phyloP scores from a whole-genome alignment of 1,139 yeast species.

The Casaregolazyma lundiana region DNA sequence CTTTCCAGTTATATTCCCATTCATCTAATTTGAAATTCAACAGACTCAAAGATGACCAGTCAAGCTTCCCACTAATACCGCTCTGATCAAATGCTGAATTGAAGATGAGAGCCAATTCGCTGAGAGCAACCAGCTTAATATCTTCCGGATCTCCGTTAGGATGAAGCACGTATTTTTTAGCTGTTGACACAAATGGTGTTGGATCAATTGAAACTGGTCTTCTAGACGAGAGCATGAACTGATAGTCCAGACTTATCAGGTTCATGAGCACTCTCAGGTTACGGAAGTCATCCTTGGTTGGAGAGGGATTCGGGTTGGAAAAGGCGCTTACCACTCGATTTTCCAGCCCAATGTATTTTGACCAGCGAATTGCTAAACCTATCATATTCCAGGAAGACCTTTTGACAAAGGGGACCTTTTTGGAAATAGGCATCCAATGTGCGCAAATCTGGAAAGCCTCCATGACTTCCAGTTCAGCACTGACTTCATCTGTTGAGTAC shows the following conservation, averaged over 20 bases:
- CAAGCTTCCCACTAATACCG: constrained; percentile 1
- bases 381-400: constrained; percentile 24
- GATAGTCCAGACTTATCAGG: constrained; percentile 3
- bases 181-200: neutral
- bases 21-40: constrained; percentile 4
- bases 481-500: neutral
- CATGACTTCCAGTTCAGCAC: constrained; percentile 1
- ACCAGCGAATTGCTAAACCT: constrained; percentile 22
- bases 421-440: constrained; percentile 6
- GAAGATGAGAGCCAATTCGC: constrained; percentile 3
- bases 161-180: neutral
- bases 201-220: constrained; percentile 5
- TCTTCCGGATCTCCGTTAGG: constrained; percentile 1
- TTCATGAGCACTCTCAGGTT: neutral
- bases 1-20: constrained; percentile 3
- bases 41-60: constrained; percentile 4
- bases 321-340: neutral
- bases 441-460: constrained; percentile 4
- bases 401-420: neutral
- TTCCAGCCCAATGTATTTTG: constrained; percentile 3
- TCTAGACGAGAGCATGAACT: constrained; percentile 7
- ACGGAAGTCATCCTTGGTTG: constrained; percentile 3
- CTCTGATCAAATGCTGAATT: neutral
- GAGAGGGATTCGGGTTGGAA: neutral
- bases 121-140: constrained; percentile 2